Evolutionary conservation across 257 asterid species (phyloP).

Genomic region (Cordia subcordata): DNA sequence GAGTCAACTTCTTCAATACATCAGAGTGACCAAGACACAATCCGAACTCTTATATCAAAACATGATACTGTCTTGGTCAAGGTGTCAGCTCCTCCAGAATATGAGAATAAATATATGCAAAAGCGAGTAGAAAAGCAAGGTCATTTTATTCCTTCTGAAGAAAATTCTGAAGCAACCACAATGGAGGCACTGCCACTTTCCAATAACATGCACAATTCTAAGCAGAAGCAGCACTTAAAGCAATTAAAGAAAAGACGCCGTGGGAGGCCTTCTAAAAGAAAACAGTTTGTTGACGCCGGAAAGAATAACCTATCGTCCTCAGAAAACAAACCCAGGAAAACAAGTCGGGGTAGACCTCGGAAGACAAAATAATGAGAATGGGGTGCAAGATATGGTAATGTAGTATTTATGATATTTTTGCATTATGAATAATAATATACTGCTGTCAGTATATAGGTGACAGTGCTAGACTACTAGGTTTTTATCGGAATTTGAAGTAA

Average conservation of each 20-base stretch:
- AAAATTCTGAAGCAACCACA: conserved; percentile 1
- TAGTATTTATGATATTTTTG: too few species aligned
- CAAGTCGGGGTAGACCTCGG: conserved; percentile 16
- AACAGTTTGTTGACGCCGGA: conserved; percentile 4
- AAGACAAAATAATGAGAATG: background rate
- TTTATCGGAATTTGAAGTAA: too few species aligned
- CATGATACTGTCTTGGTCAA: background rate
- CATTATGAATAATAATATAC: too few species aligned
- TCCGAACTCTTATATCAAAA: background rate
- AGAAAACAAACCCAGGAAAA: conserved; percentile 1
- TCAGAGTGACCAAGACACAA: background rate
- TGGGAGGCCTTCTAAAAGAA: conserved; percentile 19
- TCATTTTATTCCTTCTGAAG: background rate
- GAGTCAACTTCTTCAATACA: background rate
- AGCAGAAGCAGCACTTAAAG: conserved; percentile 8
- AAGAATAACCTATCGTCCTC: background rate
- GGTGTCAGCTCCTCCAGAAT: background rate
- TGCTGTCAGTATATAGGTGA: too few species aligned
- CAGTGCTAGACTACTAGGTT: too few species aligned
- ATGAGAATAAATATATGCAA: background rate
- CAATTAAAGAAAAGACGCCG: background rate
- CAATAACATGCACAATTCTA: background rate
- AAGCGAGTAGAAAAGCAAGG: background rate
- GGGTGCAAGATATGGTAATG: too few species aligned
- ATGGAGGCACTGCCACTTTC: background rate